phyloP scores from a whole-genome alignment of 2,329 filamentous ascomycete genomes.

The Bipolaris sorokiniana region DNA sequence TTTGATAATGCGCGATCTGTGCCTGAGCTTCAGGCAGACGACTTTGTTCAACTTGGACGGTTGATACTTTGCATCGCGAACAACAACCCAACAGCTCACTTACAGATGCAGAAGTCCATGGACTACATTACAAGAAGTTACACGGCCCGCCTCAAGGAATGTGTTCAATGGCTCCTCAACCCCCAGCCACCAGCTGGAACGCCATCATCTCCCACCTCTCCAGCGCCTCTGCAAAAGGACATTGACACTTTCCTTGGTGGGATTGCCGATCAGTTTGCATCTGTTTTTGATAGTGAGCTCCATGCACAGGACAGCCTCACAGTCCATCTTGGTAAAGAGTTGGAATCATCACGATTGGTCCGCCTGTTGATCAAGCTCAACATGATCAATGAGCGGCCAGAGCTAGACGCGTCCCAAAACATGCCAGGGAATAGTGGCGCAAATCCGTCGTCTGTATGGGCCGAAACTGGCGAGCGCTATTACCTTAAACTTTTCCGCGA shows the following conservation, averaged over 20 bases:
- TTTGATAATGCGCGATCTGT: constrained; percentile 73
- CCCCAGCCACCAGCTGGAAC: constrained; percentile 50
- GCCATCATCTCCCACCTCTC: constrained; percentile 41
- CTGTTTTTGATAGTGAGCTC: constrained; percentile 77
- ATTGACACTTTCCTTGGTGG: constrained; percentile 80
- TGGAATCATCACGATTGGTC: constrained; percentile 87
- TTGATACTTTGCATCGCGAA: constrained; percentile 83
- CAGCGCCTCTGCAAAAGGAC: constrained; percentile 62
- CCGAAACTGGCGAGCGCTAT: constrained; percentile 90
- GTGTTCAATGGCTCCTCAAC: constrained; percentile 80
- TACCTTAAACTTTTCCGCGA: constrained; percentile 94
- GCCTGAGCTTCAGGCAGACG: constrained; percentile 82
- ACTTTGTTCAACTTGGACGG: constrained; percentile 82
- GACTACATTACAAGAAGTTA: constrained; percentile 80
- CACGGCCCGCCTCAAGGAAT: constrained; percentile 77
- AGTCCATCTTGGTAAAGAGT: constrained; percentile 74
- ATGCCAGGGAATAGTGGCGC: constrained; percentile 43
- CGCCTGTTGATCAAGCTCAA: constrained; percentile 84
- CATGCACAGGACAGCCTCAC: constrained; percentile 78
- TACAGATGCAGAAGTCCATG: constrained; percentile 72
- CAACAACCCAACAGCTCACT: constrained; percentile 64
- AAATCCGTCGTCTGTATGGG: constrained; percentile 66
- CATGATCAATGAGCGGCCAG: constrained; percentile 86
- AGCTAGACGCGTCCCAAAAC: constrained; percentile 72
- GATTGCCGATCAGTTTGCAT: constrained; percentile 78